Conservation (phyloP, 345 rosid species). For the Alliaria petiolata region DNA sequence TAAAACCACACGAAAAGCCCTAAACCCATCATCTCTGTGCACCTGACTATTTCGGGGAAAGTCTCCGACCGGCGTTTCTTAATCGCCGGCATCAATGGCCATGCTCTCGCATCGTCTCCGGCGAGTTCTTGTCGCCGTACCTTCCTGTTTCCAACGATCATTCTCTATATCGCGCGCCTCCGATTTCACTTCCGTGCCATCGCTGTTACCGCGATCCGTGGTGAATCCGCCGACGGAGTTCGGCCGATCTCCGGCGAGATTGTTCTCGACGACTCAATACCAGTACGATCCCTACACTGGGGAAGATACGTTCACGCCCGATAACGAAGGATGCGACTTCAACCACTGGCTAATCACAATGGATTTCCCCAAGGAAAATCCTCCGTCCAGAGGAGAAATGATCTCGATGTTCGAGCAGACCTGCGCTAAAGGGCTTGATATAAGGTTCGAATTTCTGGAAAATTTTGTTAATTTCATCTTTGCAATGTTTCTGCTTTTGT, state of each 20-base stretch:
- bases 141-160: slow-evolving; percentile 31
- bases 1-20: background rate
- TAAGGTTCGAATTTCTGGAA: slow-evolving; percentile 40
- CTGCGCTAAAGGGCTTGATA: slow-evolving; percentile 75
- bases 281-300: slow-evolving; percentile 47
- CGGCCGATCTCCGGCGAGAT: background rate
- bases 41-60: background rate
- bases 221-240: slow-evolving; percentile 16
- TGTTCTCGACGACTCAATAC: slow-evolving; percentile 31
- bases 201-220: background rate
- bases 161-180: slow-evolving; percentile 8
- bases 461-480: background rate
- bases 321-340: slow-evolving; percentile 83
- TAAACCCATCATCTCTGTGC: background rate
- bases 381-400: slow-evolving; percentile 64
- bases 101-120: slow-evolving; percentile 46
- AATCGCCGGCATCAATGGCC: slow-evolving; percentile 35
- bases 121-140: slow-evolving; percentile 35
- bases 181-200: background rate
- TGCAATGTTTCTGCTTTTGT: background rate
- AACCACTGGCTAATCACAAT: slow-evolving; percentile 89
- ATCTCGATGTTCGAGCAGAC: slow-evolving; percentile 64
- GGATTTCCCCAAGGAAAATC: slow-evolving; percentile 59
- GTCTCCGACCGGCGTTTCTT: background rate
- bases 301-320: slow-evolving; percentile 65